Conservation (phyloP, 495 filamentous ascomycete genomes). For the Penicillium simplicissimum region DNA sequence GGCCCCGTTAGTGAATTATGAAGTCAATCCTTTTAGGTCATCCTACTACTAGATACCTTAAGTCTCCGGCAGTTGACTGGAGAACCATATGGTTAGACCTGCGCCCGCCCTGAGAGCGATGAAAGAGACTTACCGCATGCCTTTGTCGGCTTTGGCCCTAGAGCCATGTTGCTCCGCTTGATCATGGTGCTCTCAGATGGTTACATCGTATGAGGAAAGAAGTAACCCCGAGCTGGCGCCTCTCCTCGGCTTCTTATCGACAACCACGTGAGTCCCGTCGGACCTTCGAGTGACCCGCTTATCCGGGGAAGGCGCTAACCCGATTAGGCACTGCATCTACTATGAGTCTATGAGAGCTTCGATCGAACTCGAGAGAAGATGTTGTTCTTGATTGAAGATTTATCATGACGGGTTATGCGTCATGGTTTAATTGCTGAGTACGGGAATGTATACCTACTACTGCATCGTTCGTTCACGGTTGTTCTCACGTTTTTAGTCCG, state of each 20-base stretch:
- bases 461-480: slow-evolving; percentile 10
- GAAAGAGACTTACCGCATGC: slow-evolving; percentile 38
- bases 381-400: too few species aligned
- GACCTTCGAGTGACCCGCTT: slow-evolving; percentile 1
- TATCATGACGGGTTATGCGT: too few species aligned
- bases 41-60: slow-evolving; percentile 27
- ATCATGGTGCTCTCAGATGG: slow-evolving; percentile 21
- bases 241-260: slow-evolving; percentile 7
- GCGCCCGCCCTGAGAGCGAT: too few species aligned
- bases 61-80: slow-evolving; percentile 43
- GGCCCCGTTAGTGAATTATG: slow-evolving; percentile 3
- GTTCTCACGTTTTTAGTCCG: slow-evolving; percentile 58
- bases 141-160: slow-evolving; percentile 42
- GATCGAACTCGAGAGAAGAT: too few species aligned
- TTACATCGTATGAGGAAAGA: slow-evolving; percentile 13
- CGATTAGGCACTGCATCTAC: neutral
- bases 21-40: neutral
- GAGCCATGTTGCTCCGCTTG: slow-evolving; percentile 14
- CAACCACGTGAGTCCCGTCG: slow-evolving; percentile 14
- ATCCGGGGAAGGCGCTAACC: slow-evolving; percentile 6
- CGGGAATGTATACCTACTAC: neutral
- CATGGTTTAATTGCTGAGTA: neutral
- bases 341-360: too few species aligned
- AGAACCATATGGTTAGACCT: slow-evolving; percentile 16
- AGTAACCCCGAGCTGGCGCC: neutral